Conservation (phyloP, 768 basidiomycete genomes). For the Pilatotrama ljubarskyi region DNA sequence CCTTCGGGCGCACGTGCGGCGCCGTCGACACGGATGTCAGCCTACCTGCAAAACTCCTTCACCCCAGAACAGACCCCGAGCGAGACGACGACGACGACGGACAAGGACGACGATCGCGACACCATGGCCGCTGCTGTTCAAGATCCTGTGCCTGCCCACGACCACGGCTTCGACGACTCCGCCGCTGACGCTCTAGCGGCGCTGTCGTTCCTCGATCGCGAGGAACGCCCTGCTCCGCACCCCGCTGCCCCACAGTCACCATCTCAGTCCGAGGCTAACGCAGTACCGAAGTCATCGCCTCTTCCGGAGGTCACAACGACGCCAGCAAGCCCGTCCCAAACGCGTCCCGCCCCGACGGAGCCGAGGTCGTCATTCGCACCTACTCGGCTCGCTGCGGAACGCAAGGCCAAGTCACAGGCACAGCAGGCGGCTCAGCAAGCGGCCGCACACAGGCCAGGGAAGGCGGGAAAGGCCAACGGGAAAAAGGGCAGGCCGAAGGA, state of each 20-base stretch:
- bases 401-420: slow-evolving; percentile 81
- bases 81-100: slow-evolving; percentile 16
- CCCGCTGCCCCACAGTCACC: slow-evolving; percentile 36
- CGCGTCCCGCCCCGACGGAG: slow-evolving; percentile 22
- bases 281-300: slow-evolving; percentile 30
- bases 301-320: slow-evolving; percentile 29
- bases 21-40: slow-evolving; percentile 33
- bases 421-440: slow-evolving; percentile 82
- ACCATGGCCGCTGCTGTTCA: slow-evolving; percentile 24
- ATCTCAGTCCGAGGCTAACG: slow-evolving; percentile 33
- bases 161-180: slow-evolving; percentile 37
- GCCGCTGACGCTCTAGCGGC: slow-evolving; percentile 78
- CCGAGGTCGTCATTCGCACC: slow-evolving; percentile 87
- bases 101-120: slow-evolving; percentile 21
- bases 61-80: slow-evolving; percentile 9
- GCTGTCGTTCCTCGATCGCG: slow-evolving; percentile 67
- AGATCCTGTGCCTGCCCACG: slow-evolving; percentile 10
- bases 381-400: slow-evolving; percentile 78
- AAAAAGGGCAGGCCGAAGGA: slow-evolving; percentile 45
- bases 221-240: slow-evolving; percentile 34
- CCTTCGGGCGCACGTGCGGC: slow-evolving; percentile 84
- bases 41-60: slow-evolving; percentile 21
- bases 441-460: slow-evolving; percentile 73
- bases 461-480: slow-evolving; percentile 56
- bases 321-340: slow-evolving; percentile 28